Conservation (phyloP, 768 basidiomycete genomes). For the Tricholoma furcatifolium region DNA sequence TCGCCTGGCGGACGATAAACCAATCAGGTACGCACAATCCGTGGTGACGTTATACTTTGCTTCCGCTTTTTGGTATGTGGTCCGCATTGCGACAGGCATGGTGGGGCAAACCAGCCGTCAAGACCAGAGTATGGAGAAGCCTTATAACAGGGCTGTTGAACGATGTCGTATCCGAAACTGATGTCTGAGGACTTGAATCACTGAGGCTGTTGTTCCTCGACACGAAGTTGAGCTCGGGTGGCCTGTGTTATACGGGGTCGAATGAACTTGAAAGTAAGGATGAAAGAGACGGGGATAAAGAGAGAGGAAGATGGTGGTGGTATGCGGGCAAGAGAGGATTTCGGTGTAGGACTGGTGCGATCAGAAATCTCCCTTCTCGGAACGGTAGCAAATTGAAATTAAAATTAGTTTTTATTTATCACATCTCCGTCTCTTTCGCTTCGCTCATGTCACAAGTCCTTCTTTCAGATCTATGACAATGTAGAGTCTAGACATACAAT, state of each 20-base stretch:
- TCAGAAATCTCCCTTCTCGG: slow-evolving; percentile 21
- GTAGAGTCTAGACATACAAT: not conserved
- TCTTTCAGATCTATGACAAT: not conserved
- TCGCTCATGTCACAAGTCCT: not conserved
- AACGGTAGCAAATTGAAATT: slow-evolving; percentile 16
- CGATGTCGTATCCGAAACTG: slow-evolving; percentile 18
- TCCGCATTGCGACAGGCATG: slow-evolving; percentile 53
- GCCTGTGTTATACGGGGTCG: not conserved
- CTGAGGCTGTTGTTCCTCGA: slow-evolving; percentile 13
- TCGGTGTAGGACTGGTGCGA: slow-evolving; percentile 20
- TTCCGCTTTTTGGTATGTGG: slow-evolving; percentile 46
- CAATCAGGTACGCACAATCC: slow-evolving; percentile 41
- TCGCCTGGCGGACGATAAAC: slow-evolving; percentile 6
- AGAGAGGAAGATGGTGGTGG: slow-evolving; percentile 17
- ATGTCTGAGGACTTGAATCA: slow-evolving; percentile 23
- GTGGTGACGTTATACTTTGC: slow-evolving; percentile 59
- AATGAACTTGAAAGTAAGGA: not conserved
- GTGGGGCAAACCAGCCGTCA: slow-evolving; percentile 21
- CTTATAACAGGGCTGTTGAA: slow-evolving; percentile 16
- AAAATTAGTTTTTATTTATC: slow-evolving; percentile 21
- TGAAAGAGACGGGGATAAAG: not conserved
- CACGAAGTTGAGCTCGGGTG: not conserved
- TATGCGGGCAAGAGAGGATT: slow-evolving; percentile 16
- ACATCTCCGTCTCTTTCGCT: slow-evolving; percentile 35
- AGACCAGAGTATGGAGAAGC: slow-evolving; percentile 10